Evolutionary conservation across 1,284 basidiomycete genomes (phyloP).

Genomic region (Testicularia cyperi): DNA sequence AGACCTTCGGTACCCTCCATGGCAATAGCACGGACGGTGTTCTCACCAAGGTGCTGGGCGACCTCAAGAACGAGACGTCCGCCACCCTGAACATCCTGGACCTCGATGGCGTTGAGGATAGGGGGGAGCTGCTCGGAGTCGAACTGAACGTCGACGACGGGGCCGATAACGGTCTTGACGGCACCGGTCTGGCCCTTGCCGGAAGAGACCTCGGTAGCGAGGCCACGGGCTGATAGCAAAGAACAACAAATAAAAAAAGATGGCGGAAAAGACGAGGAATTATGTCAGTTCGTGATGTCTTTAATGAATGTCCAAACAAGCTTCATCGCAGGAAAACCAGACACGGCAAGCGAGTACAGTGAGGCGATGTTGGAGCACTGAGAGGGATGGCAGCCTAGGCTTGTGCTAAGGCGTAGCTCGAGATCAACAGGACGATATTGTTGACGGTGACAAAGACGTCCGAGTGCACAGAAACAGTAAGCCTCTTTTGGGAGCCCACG

Average conservation of each 20-base stretch:
- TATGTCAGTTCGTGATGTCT: too few species aligned
- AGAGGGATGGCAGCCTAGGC: too few species aligned
- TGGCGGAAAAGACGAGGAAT: background rate
- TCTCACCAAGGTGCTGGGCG: constrained; percentile 92
- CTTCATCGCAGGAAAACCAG: too few species aligned
- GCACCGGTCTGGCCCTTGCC: constrained; percentile 46
- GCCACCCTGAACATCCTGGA: constrained; percentile 84
- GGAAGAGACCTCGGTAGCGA: constrained; percentile 48
- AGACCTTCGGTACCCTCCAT: constrained; percentile 97
- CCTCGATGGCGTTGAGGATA: constrained; percentile 97
- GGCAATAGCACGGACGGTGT: constrained; percentile 77
- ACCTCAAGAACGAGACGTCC: constrained; percentile 61
- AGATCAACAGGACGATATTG: too few species aligned
- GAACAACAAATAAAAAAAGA: background rate
- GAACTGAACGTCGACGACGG: constrained; percentile 94
- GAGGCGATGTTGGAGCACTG: too few species aligned
- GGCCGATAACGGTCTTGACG: constrained; percentile 64
- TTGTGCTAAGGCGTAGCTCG: too few species aligned
- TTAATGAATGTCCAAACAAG: background rate
- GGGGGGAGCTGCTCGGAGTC: constrained; percentile 73
- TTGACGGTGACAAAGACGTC: too few species aligned
- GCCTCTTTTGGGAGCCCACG: too few species aligned
- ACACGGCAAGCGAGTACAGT: background rate
- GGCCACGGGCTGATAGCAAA: constrained; percentile 32
- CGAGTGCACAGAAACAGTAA: too few species aligned